Evolutionary conservation across 176 grass and related monocot genomes (phyloP).

Genomic region (Puya raimondii): DNA sequence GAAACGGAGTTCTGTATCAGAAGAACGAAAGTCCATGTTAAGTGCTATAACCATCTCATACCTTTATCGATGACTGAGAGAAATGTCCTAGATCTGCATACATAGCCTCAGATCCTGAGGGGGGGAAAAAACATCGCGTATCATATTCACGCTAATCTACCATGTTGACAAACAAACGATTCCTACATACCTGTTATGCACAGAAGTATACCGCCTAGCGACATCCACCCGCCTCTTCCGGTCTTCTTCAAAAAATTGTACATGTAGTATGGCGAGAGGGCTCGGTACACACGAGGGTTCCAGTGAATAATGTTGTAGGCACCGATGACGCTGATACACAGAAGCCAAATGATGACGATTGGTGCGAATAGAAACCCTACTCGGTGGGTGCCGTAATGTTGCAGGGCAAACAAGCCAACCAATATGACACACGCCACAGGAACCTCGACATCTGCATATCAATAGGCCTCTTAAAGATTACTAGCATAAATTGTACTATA

Average conservation of each 20-base stretch:
- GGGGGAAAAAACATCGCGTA: neutral
- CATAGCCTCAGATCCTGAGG: conserved; percentile 90
- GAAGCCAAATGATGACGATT: conserved; percentile 61
- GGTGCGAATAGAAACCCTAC: conserved; percentile 85
- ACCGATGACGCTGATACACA: conserved; percentile 73
- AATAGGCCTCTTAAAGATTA: conserved; percentile 1
- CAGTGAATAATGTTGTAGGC: conserved; percentile 79
- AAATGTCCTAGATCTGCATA: conserved; percentile 96
- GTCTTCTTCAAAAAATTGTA: conserved; percentile 86
- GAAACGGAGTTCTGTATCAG: neutral
- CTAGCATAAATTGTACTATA: conserved; percentile 13
- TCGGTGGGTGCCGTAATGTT: conserved; percentile 77
- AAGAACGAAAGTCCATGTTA: neutral
- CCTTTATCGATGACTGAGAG: conserved; percentile 80
- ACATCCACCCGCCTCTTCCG: conserved; percentile 67
- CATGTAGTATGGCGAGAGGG: conserved; percentile 71
- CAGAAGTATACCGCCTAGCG: conserved; percentile 81
- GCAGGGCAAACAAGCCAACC: conserved; percentile 71
- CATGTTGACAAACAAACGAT: neutral
- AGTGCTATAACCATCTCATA: conserved; percentile 21
- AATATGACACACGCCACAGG: conserved; percentile 69
- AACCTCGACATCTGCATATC: conserved; percentile 70
- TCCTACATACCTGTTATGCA: conserved; percentile 68
- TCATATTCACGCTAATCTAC: neutral
- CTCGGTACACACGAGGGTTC: conserved; percentile 73